Evolutionary conservation across 75 land plant genomes (phyloP).

Genomic region (Selaginella tamariscina): DNA sequence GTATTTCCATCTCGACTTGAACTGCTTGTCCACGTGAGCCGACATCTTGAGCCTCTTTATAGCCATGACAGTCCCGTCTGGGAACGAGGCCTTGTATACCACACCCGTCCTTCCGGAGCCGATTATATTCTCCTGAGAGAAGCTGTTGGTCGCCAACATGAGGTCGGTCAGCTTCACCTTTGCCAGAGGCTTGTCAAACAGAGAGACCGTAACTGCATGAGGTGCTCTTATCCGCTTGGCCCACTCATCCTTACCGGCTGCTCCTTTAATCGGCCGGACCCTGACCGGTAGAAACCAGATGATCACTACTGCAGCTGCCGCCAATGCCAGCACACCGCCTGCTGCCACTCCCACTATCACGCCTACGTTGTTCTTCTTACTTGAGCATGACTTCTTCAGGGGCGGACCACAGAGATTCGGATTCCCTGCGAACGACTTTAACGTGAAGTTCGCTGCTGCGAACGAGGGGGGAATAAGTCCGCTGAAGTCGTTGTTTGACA

Average conservation of each 20-base stretch:
- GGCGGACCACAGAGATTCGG: neutral
- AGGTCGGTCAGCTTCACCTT: slow-evolving; percentile 5
- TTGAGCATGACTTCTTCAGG: neutral
- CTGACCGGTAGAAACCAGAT: slow-evolving; percentile 5
- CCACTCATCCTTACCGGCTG: neutral
- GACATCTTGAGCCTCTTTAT: slow-evolving; percentile 6
- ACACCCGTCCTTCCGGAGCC: neutral
- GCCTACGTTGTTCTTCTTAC: neutral
- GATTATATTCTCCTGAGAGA: slow-evolving; percentile 2
- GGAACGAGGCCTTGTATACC: neutral
- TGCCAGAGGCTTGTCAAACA: neutral
- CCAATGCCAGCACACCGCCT: neutral
- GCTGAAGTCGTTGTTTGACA: slow-evolving; percentile 2
- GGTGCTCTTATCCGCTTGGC: slow-evolving; percentile 4
- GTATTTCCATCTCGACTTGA: slow-evolving; percentile 9
- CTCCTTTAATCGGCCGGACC: slow-evolving; percentile 4
- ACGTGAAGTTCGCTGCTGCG: neutral
- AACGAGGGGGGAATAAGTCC: slow-evolving; percentile 1
- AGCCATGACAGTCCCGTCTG: neutral
- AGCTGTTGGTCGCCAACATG: slow-evolving; percentile 1
- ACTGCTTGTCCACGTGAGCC: neutral
- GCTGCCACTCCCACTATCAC: slow-evolving; percentile 2
- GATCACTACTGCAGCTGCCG: neutral
- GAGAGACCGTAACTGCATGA: neutral
- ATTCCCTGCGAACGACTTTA: neutral